Percentiles rank a stretch among this genome's conserved stretches.
phyloP scores from a whole-genome alignment of 495 filamentous ascomycete species.

The Pseudotulostoma volvatum region DNA sequence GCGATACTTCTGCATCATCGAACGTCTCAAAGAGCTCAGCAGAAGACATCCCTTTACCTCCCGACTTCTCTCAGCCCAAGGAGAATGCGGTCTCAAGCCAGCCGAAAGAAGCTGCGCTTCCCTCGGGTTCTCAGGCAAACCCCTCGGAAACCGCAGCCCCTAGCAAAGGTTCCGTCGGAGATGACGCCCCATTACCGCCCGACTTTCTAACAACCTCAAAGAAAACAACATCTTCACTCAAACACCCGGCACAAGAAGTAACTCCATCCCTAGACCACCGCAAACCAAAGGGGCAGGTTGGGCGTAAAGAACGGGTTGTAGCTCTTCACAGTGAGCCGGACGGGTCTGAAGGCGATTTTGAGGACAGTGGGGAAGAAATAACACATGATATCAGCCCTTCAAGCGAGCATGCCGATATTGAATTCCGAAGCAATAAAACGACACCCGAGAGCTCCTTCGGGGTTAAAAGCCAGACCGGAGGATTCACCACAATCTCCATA shows the following conservation, averaged over 20 bases:
- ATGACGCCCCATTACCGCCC: slow-evolving; percentile 44
- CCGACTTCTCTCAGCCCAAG: slow-evolving; percentile 24
- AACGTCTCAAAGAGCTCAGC: slow-evolving; percentile 32
- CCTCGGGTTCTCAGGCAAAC: slow-evolving; percentile 14
- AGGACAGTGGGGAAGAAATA: slow-evolving; percentile 20
- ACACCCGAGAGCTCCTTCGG: slow-evolving; percentile 56
- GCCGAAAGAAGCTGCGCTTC: slow-evolving; percentile 22
- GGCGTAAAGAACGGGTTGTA: slow-evolving; percentile 8
- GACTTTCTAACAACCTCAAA: slow-evolving; percentile 32
- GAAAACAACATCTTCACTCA: slow-evolving; percentile 16
- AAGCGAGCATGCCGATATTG: slow-evolving; percentile 18
- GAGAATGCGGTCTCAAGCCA: slow-evolving; percentile 13
- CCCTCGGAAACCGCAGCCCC: slow-evolving; percentile 12
- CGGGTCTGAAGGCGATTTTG: slow-evolving; percentile 15
- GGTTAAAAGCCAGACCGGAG: slow-evolving; percentile 22
- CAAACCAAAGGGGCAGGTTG: slow-evolving; percentile 6
- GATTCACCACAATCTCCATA: slow-evolving; percentile 24
- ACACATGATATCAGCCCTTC: slow-evolving; percentile 48
- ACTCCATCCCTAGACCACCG: slow-evolving; percentile 23
- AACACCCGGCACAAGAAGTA: slow-evolving; percentile 8
- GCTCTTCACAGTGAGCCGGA: slow-evolving; percentile 18
- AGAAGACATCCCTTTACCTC: slow-evolving; percentile 24
- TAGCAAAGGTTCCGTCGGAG: too few relatives aligned
- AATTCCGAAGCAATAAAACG: slow-evolving; percentile 33
- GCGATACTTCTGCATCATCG: slow-evolving; percentile 55